Conservation (phyloP, 139 green algal genomes). For the Tetradesmus obliquus region DNA sequence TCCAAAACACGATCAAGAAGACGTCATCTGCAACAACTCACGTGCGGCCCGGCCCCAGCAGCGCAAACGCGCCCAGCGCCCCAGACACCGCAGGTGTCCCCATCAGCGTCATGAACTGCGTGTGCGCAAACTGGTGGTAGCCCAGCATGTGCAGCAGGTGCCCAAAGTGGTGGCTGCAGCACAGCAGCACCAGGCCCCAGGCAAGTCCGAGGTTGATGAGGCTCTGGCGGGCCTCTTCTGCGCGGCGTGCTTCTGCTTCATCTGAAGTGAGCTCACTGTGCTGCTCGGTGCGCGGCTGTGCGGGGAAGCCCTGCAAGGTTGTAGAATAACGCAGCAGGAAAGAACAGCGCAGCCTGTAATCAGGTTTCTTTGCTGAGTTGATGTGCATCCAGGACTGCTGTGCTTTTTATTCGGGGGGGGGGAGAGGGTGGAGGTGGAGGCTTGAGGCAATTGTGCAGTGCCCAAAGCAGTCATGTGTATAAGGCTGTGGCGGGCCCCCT, state of each 20-base stretch:
- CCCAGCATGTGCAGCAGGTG: conserved; percentile 78
- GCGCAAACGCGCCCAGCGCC: conserved; percentile 77
- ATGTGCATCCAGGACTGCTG: neutral
- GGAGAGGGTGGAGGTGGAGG: neutral
- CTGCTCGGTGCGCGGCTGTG: conserved; percentile 41
- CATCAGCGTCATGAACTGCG: conserved; percentile 71
- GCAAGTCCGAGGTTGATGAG: conserved; percentile 75
- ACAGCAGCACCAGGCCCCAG: conserved; percentile 82
- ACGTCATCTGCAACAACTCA: conserved; percentile 22
- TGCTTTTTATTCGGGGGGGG: neutral
- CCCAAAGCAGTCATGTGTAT: conserved; percentile 57
- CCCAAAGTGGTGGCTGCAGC: conserved; percentile 87
- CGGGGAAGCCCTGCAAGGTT: conserved; percentile 75
- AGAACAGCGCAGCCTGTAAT: neutral
- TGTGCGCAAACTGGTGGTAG: conserved; percentile 74
- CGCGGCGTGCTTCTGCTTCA: conserved; percentile 49
- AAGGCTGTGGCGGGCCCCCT: conserved; percentile 64
- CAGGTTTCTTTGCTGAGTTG: neutral
- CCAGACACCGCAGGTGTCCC: conserved; percentile 70
- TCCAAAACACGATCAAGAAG: too few species aligned
- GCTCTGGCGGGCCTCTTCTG: conserved; percentile 66
- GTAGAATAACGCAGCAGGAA: neutral
- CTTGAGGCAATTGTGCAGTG: neutral
- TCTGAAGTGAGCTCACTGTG: conserved; percentile 44
- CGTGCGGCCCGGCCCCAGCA: conserved; percentile 84